Evolutionary conservation across 2,329 filamentous ascomycete species (phyloP).

Genomic region (Alternaria panax): DNA sequence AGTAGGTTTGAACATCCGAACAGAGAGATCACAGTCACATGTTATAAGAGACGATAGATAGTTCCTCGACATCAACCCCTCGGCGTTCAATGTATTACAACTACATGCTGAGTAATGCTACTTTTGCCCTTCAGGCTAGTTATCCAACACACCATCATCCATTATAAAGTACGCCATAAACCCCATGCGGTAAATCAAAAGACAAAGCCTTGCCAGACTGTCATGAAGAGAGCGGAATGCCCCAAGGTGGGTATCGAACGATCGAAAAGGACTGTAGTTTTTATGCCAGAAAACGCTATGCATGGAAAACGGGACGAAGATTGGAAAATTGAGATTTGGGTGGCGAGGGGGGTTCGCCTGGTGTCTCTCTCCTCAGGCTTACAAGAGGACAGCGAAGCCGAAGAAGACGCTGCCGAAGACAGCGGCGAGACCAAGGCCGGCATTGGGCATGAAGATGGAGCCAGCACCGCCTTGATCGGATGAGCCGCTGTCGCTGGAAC

Average conservation of each 20-base stretch:
- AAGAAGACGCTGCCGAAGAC: conserved; percentile 64
- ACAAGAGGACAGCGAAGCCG: conserved; percentile 60
- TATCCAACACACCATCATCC: background rate
- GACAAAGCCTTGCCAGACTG: conserved; percentile 6
- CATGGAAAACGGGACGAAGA: conserved; percentile 19
- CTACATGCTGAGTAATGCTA: background rate
- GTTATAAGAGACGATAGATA: background rate
- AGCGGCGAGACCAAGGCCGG: conserved; percentile 63
- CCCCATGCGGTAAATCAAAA: conserved; percentile 3
- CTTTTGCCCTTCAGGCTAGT: background rate
- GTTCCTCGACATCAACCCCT: background rate
- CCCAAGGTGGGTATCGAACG: conserved; percentile 17
- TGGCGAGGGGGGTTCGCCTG: background rate
- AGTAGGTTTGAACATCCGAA: background rate
- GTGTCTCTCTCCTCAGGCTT: conserved; percentile 13
- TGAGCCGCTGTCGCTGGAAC: conserved; percentile 21
- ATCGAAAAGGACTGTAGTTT: conserved; percentile 15
- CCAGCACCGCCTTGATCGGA: conserved; percentile 37
- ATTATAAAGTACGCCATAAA: background rate
- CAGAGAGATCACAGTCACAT: background rate
- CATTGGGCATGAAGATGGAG: conserved; percentile 60
- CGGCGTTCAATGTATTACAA: conserved; percentile 5
- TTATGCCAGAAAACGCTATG: conserved; percentile 18
- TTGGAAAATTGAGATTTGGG: background rate
- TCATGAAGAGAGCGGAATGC: conserved; percentile 19